Evolutionary conservation across 192 early-diverging fungal genomes (phyloP).

Genomic region (Borealophlyctis nickersoniae): DNA sequence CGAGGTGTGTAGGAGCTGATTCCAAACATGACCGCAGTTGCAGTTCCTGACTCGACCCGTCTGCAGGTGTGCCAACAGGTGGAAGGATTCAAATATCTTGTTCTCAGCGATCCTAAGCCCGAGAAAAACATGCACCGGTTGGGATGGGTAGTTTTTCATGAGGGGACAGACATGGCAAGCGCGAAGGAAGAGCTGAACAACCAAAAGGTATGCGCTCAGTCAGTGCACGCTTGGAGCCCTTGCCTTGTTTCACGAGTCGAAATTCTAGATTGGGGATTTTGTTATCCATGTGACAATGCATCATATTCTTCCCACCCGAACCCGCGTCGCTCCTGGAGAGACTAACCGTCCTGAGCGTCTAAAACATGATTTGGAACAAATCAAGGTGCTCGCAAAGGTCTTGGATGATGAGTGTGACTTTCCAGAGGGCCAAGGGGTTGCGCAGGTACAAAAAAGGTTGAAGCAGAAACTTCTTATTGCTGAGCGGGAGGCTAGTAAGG

Average conservation of each 20-base stretch:
- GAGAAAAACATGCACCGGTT: constrained; percentile 81
- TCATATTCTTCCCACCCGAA: constrained; percentile 37
- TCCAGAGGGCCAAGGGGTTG: constrained; percentile 15
- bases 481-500: not conserved
- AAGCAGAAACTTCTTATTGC: constrained; percentile 20
- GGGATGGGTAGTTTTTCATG: constrained; percentile 88
- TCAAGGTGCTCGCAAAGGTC: constrained; percentile 46
- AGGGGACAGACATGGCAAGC: constrained; percentile 75
- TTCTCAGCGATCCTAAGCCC: constrained; percentile 81
- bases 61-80: constrained; percentile 60
- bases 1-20: constrained; percentile 38
- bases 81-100: constrained; percentile 80
- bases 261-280: constrained; percentile 60
- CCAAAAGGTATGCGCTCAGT: too few species aligned
- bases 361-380: constrained; percentile 69
- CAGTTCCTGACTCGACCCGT: constrained; percentile 15
- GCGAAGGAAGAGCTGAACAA: constrained; percentile 63
- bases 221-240: too few species aligned
- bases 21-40: not conserved
- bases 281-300: constrained; percentile 53
- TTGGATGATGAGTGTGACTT: constrained; percentile 59
- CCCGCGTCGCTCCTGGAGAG: constrained; percentile 69
- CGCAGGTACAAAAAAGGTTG: constrained; percentile 30
- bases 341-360: constrained; percentile 66
- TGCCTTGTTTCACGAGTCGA: constrained; percentile 30